These are phyloP conservation scores for Candida vaughaniae DNA, from an alignment of 805 yeast species.

Conservation along the genomic window DNA sequence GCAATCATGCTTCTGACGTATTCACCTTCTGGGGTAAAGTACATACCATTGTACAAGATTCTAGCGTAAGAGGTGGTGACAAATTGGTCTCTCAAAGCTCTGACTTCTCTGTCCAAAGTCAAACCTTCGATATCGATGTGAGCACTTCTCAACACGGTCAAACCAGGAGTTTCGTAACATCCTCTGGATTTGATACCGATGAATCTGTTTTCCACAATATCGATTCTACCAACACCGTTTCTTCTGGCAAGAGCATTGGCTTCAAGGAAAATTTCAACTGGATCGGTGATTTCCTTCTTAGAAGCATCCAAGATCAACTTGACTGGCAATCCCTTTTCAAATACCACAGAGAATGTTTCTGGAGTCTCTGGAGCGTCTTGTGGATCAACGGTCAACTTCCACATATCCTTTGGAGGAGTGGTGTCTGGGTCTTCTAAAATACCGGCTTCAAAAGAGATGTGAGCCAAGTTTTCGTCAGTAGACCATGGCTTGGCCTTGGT, in stretches of 20 bases:
- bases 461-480: constrained; percentile 98
- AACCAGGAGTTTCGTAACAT: constrained; percentile 99
- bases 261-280: constrained; percentile 87
- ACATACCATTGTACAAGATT: constrained; percentile 93
- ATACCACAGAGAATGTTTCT: constrained; percentile 81
- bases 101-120: constrained; percentile 95
- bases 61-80: constrained; percentile 91
- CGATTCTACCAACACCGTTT: constrained; percentile 99
- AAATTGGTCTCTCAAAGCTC: constrained; percentile 93
- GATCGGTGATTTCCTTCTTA: constrained; percentile 66
- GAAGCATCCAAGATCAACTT: constrained; percentile 71
- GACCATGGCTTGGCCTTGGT: constrained; percentile 99
- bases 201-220: constrained; percentile 98
- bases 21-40: constrained; percentile 98
- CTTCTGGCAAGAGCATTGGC: constrained; percentile 97
- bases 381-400: constrained; percentile 98
- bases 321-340: constrained; percentile 83
- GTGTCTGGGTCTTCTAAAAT: constrained; percentile 97
- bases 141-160: constrained; percentile 88
- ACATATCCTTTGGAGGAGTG: constrained; percentile 99
- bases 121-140: constrained; percentile 97
- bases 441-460: constrained; percentile 99
- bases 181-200: constrained; percentile 99
- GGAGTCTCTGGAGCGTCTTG: constrained; percentile 91
- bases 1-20: constrained; percentile 89